phyloP scores from a whole-genome alignment of 257 asterid genomes.

The Ehretia macrophylla region DNA sequence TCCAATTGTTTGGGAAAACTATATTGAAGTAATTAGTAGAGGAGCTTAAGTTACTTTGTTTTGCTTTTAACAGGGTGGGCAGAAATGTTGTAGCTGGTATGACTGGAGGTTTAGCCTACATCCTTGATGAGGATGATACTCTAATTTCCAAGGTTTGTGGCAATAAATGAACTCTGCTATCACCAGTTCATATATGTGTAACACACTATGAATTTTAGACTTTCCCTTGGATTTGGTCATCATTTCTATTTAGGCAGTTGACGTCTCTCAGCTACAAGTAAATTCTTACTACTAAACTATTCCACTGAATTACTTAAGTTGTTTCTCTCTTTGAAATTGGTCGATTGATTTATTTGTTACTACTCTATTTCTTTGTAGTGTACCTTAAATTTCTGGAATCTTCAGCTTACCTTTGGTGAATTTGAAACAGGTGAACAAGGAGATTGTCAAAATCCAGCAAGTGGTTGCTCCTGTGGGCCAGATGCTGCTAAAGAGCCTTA shows the following conservation, averaged over 20 bases:
- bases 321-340: background rate
- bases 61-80: conserved; percentile 67
- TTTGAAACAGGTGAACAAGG: conserved; percentile 76
- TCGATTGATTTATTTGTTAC: too few relatives aligned
- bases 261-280: too few relatives aligned
- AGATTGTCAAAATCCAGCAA: conserved; percentile 97
- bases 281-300: too few relatives aligned
- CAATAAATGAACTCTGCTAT: background rate
- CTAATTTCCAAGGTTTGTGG: conserved; percentile 78
- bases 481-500: conserved; percentile 90
- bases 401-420: conserved; percentile 1
- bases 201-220: too few relatives aligned
- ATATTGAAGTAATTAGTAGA: background rate
- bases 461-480: conserved; percentile 94
- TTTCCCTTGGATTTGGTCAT: too few relatives aligned
- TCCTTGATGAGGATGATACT: conserved; percentile 92
- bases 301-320: background rate
- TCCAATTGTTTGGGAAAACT: background rate
- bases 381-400: background rate
- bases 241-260: too few relatives aligned
- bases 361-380: background rate
- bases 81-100: conserved; percentile 98
- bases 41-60: conserved; percentile 2
- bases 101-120: conserved; percentile 95
- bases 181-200: too few relatives aligned